These are phyloP conservation scores for Talaromyces sp. DNA, from an alignment of 2,329 filamentous ascomycete species.

Conservation along the genomic window DNA sequence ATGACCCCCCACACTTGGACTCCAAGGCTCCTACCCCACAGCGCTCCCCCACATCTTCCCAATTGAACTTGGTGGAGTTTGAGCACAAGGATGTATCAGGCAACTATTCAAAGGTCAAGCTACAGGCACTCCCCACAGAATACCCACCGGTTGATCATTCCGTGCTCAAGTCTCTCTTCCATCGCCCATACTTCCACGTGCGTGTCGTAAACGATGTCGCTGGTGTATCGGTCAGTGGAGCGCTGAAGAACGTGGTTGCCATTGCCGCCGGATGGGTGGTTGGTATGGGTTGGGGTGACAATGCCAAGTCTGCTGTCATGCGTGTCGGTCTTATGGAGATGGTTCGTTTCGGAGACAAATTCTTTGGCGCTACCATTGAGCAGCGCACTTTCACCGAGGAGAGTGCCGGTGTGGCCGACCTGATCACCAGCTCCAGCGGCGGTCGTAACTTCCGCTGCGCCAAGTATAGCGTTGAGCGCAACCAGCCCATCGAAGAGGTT, in stretches of 20 bases:
- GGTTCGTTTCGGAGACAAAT: constrained; percentile 91
- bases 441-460: constrained; percentile 95
- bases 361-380: constrained; percentile 81
- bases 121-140: constrained; percentile 75
- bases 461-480: constrained; percentile 79
- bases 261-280: constrained; percentile 94
- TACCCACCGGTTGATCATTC: constrained; percentile 86
- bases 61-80: constrained; percentile 54
- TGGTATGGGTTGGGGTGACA: constrained; percentile 95
- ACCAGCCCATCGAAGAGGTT: constrained; percentile 80
- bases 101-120: constrained; percentile 66
- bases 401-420: constrained; percentile 89
- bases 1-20: constrained; percentile 88
- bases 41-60: constrained; percentile 55
- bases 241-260: constrained; percentile 95
- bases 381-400: constrained; percentile 94
- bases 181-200: constrained; percentile 96
- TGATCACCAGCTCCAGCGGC: constrained; percentile 91
- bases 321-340: constrained; percentile 93
- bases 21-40: constrained; percentile 71
- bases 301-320: constrained; percentile 98
- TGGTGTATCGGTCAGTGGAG: constrained; percentile 90
- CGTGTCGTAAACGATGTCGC: constrained; percentile 94
- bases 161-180: constrained; percentile 83
- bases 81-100: constrained; percentile 72